These are phyloP conservation scores for Eutrema heterophyllum DNA, from an alignment of 345 rosid genomes.

Conservation along the genomic window DNA sequence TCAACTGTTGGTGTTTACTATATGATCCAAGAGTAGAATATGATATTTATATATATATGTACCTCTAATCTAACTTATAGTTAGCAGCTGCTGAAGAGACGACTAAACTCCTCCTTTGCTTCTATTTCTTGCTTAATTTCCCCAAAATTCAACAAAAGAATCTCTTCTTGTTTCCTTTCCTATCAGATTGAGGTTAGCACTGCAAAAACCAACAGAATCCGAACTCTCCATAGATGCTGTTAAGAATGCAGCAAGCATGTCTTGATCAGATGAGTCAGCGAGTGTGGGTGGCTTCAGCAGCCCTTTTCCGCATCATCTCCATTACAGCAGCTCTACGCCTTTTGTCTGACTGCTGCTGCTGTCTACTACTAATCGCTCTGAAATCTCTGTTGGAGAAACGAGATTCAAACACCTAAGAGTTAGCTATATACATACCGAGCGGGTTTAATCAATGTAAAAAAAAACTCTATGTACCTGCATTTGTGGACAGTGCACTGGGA, in stretches of 20 bases:
- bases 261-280: conserved; percentile 8
- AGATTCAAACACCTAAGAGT: not conserved
- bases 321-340: conserved; percentile 87
- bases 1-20: not conserved
- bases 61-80: not conserved
- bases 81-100: not conserved
- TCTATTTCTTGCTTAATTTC: not conserved
- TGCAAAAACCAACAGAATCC: not conserved
- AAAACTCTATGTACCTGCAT: conserved; percentile 58
- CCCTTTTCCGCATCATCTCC: conserved; percentile 97
- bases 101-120: not conserved
- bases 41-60: not conserved
- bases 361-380: conserved; percentile 59
- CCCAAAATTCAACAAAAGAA: not conserved
- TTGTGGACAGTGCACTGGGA: conserved; percentile 77
- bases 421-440: not conserved
- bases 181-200: not conserved
- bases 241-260: not conserved
- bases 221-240: not conserved
- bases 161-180: not conserved
- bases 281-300: conserved; percentile 75
- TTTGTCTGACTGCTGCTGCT: conserved; percentile 83
- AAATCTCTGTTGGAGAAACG: conserved; percentile 46
- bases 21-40: not conserved
- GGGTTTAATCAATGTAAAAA: not conserved